phyloP scores from a whole-genome alignment of 2,329 filamentous ascomycete species.

The Ophiostoma quercus region DNA sequence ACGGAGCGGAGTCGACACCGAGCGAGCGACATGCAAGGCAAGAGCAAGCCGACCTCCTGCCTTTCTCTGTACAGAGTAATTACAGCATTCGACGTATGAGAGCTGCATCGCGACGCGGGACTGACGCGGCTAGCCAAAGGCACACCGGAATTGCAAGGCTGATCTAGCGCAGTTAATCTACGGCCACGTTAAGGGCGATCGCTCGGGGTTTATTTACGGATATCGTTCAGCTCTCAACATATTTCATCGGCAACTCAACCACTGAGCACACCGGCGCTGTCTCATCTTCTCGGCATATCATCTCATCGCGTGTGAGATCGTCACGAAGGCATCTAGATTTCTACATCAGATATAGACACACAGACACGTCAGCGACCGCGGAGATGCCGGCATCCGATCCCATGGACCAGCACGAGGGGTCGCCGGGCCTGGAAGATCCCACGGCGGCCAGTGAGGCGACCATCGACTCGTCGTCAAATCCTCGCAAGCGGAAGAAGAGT shows the following conservation, averaged over 20 bases:
- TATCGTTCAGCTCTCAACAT: background rate
- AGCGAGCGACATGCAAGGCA: conserved; percentile 6
- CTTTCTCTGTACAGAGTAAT: background rate
- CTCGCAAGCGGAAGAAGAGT: conserved; percentile 37
- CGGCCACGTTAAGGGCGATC: background rate
- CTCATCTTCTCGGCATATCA: background rate
- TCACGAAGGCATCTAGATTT: background rate
- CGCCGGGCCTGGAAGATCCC: conserved; percentile 25
- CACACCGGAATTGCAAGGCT: no score
- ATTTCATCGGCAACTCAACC: background rate
- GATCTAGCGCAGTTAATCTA: background rate
- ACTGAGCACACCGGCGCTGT: background rate
- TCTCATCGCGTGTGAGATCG: background rate
- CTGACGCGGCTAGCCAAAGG: background rate
- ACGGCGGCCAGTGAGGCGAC: conserved; percentile 22
- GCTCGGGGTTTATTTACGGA: background rate
- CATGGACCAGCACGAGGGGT: conserved; percentile 25
- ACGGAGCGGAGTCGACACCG: conserved; percentile 9
- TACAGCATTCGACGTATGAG: background rate
- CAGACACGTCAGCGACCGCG: background rate
- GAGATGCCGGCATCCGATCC: conserved; percentile 1
- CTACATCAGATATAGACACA: background rate
- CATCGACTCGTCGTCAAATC: conserved; percentile 31
- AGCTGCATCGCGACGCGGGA: conserved; percentile 3
- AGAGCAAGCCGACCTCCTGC: conserved; percentile 11